Evolutionary conservation across 305 asterid genomes (phyloP).

Genomic region (Fraxinus dipetala): DNA sequence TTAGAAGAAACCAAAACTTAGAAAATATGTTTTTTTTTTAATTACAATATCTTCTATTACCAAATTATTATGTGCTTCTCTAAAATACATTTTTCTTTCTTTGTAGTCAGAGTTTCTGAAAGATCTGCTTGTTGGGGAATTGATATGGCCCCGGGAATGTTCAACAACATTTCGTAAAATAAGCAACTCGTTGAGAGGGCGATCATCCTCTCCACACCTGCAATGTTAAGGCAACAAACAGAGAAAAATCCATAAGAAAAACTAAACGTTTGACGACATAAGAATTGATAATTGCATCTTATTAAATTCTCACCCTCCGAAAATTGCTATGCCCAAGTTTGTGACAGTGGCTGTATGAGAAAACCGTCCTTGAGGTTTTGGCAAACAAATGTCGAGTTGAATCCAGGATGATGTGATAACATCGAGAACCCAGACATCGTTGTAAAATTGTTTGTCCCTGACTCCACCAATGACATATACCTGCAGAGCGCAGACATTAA

Average conservation of each 20-base stretch:
- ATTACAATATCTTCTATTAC: constrained; percentile 22
- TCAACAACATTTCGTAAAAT: constrained; percentile 50
- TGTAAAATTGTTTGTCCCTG: constrained; percentile 74
- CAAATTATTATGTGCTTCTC: constrained; percentile 36
- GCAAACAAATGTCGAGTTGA: constrained; percentile 52
- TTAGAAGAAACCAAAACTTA: background rate
- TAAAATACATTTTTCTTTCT: constrained; percentile 39
- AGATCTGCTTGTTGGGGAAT: constrained; percentile 24
- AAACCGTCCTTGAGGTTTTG: constrained; percentile 77
- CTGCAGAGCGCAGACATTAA: constrained; percentile 28
- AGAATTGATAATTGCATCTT: background rate
- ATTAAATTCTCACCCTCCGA: constrained; percentile 71
- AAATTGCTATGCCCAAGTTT: constrained; percentile 55
- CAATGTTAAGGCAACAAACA: constrained; percentile 6
- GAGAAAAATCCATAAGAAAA: background rate
- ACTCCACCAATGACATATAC: constrained; percentile 86
- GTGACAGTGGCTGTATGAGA: constrained; percentile 80
- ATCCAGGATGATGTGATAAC: constrained; percentile 56
- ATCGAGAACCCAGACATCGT: constrained; percentile 82
- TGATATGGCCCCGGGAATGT: constrained; percentile 20
- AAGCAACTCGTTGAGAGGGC: constrained; percentile 76
- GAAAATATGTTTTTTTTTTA: background rate
- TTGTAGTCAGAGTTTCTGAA: constrained; percentile 31
- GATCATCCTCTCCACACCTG: constrained; percentile 97
- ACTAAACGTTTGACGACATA: background rate